A percentile compares a stretch with the other conserved stretches of the same genome.
Conservation (phyloP, 768 basidiomycete species). For the Guyanaporus albipodus region DNA sequence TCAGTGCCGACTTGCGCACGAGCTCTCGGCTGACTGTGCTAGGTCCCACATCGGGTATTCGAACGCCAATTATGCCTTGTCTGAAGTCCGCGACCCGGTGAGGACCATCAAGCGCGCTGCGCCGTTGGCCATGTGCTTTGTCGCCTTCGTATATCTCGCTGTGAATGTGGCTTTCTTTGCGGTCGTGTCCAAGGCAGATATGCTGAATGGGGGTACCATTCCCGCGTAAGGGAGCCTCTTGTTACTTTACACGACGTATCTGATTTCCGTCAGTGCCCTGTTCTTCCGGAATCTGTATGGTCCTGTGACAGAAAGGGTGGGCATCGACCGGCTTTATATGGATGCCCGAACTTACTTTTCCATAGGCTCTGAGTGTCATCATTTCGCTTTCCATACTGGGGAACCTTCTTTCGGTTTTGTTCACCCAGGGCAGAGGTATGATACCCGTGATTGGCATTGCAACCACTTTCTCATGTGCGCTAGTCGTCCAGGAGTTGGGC, state of each 20-base stretch:
- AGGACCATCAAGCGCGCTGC: constrained; percentile 68
- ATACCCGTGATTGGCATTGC: constrained; percentile 5
- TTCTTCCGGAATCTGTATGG: constrained; percentile 77
- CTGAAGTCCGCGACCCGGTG: constrained; percentile 66
- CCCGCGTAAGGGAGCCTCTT: constrained; percentile 50
- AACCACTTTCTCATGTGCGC: constrained; percentile 1
- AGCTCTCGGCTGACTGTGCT: neutral
- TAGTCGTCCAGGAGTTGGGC: constrained; percentile 72
- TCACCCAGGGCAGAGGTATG: constrained; percentile 61
- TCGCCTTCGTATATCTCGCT: constrained; percentile 57
- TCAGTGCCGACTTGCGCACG: neutral
- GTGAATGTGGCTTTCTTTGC: constrained; percentile 74
- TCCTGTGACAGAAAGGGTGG: constrained; percentile 52
- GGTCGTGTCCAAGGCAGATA: constrained; percentile 67
- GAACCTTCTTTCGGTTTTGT: constrained; percentile 59
- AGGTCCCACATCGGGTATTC: constrained; percentile 75
- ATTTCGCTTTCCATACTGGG: constrained; percentile 65
- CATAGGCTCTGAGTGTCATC: constrained; percentile 54
- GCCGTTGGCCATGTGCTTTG: constrained; percentile 57
- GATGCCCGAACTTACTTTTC: constrained; percentile 1
- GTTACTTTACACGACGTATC: neutral
- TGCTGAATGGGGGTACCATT: constrained; percentile 58
- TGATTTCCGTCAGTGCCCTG: constrained; percentile 42
- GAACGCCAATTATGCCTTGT: constrained; percentile 71
- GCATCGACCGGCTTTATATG: neutral